Evolutionary conservation across 495 filamentous ascomycete species (phyloP).

Genomic region (Amorphotheca resinae): DNA sequence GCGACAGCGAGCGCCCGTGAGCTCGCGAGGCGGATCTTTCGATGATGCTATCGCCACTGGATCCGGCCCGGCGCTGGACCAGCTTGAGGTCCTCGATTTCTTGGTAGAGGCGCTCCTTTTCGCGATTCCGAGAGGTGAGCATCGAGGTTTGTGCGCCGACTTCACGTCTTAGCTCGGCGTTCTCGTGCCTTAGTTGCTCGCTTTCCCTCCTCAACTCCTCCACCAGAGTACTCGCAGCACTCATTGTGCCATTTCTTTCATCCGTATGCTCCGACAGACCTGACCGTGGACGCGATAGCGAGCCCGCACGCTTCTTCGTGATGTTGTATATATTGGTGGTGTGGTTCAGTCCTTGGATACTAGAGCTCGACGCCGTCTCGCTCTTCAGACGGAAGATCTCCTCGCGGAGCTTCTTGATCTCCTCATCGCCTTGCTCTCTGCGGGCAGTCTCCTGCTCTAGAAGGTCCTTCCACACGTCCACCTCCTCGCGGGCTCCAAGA

Average conservation of each 20-base stretch:
- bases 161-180: slow-evolving; percentile 81
- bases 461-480: slow-evolving; percentile 90
- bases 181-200: slow-evolving; percentile 78
- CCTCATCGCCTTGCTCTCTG: slow-evolving; percentile 81
- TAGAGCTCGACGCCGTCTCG: slow-evolving; percentile 31
- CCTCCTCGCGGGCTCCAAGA: slow-evolving; percentile 69
- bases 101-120: slow-evolving; percentile 87
- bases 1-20: slow-evolving; percentile 51
- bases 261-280: slow-evolving; percentile 43
- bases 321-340: slow-evolving; percentile 50
- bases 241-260: slow-evolving; percentile 39
- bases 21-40: slow-evolving; percentile 85
- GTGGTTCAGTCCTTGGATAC: slow-evolving; percentile 33
- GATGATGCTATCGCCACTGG: slow-evolving; percentile 72
- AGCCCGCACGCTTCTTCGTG: slow-evolving; percentile 46
- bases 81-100: slow-evolving; percentile 96
- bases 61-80: slow-evolving; percentile 53
- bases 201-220: slow-evolving; percentile 47
- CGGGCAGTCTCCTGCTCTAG: slow-evolving; percentile 85
- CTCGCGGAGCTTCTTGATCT: slow-evolving; percentile 72
- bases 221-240: slow-evolving; percentile 55
- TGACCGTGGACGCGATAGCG: slow-evolving; percentile 49
- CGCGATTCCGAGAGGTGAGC: slow-evolving; percentile 89
- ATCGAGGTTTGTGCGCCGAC: slow-evolving; percentile 94
- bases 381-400: slow-evolving; percentile 66